These are phyloP conservation scores for Candida taoyuanica DNA, from an alignment of 805 yeast genomes.

Conservation along the genomic window DNA sequence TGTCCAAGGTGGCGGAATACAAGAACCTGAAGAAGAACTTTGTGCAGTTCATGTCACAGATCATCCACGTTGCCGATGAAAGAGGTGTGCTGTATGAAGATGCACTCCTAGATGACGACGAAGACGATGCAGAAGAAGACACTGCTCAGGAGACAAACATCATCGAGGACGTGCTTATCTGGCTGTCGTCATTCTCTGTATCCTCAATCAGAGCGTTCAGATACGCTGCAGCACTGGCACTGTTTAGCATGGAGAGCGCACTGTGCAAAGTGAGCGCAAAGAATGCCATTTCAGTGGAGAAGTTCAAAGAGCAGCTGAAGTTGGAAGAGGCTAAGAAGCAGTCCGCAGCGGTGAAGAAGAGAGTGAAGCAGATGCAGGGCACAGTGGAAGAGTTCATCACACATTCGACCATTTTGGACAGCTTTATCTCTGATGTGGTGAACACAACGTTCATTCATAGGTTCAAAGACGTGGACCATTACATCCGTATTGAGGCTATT, in stretches of 20 bases:
- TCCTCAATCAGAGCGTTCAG: conserved; percentile 69
- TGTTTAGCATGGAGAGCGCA: conserved; percentile 56
- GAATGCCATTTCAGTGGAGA: conserved; percentile 33
- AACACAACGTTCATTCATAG: conserved; percentile 68
- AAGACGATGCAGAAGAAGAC: conserved; percentile 30
- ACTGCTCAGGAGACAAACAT: conserved; percentile 36
- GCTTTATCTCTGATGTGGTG: conserved; percentile 59
- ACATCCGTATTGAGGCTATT: conserved; percentile 68
- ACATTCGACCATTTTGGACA: conserved; percentile 50
- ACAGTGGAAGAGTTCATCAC: conserved; percentile 38
- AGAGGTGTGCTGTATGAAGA: conserved; percentile 50
- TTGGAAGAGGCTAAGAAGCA: conserved; percentile 31
- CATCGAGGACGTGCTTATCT: conserved; percentile 55
- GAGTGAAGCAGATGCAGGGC: conserved; percentile 42
- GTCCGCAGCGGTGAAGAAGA: conserved; percentile 35
- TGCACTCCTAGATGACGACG: conserved; percentile 27
- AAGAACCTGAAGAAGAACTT: conserved; percentile 51
- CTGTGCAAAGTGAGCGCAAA: conserved; percentile 46
- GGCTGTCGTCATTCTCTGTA: conserved; percentile 73
- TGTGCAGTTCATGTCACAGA: conserved; percentile 47
- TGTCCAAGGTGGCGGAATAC: conserved; percentile 42
- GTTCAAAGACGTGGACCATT: conserved; percentile 73
- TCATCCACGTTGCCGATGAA: conserved; percentile 54
- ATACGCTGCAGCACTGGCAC: conserved; percentile 54
- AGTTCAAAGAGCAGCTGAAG: conserved; percentile 34